Evolutionary conservation across 768 basidiomycete genomes (phyloP).

Genomic region (Thelephora ganbajun): DNA sequence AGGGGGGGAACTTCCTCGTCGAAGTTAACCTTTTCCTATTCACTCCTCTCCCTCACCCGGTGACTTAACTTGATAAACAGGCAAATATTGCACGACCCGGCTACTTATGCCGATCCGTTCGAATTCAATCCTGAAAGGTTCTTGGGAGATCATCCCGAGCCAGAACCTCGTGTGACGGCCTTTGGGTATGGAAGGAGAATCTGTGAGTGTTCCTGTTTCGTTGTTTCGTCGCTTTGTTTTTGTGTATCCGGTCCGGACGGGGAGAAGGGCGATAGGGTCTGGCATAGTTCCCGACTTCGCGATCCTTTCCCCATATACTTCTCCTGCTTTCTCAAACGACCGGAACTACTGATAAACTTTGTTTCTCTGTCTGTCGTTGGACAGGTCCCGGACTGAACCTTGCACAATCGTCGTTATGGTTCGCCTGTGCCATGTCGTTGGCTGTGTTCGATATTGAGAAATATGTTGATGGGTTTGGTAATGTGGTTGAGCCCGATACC

Average conservation of each 20-base stretch:
- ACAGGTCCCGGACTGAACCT: conserved; percentile 11
- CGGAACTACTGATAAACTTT: no score
- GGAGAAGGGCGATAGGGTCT: no score
- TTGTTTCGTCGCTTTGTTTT: no score
- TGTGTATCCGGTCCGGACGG: no score
- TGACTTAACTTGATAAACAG: conserved; percentile 5
- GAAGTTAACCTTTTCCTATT: neutral
- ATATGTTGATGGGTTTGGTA: conserved; percentile 7
- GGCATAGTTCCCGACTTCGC: no score
- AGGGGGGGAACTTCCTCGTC: no score
- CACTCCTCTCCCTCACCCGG: neutral
- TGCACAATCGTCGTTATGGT: conserved; percentile 23
- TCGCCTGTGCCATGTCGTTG: conserved; percentile 23
- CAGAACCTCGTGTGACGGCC: conserved; percentile 16
- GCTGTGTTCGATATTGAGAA: conserved; percentile 22
- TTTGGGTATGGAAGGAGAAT: conserved; percentile 25
- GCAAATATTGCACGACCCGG: conserved; percentile 15
- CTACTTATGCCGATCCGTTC: conserved; percentile 11
- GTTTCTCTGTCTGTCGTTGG: no score
- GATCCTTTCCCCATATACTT: no score
- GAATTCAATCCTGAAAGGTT: conserved; percentile 17
- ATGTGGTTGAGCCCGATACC: conserved; percentile 12
- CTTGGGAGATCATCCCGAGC: conserved; percentile 7
- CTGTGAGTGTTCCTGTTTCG: no score
- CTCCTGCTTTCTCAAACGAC: no score